phyloP scores from a whole-genome alignment of 176 grass and related monocot genomes.

The Urochloa ruziziensis region DNA sequence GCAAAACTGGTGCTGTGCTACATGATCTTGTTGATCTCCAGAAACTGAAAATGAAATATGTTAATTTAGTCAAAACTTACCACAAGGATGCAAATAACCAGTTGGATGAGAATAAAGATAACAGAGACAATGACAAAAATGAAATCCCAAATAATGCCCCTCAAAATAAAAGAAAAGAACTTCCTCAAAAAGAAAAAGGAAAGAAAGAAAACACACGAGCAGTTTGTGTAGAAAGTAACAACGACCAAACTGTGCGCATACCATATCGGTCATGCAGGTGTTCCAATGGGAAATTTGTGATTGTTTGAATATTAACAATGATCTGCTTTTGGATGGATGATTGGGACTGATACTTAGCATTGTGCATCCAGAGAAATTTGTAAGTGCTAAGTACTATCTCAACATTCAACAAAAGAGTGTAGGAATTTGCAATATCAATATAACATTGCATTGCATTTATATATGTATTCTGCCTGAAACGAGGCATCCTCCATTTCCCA shows the following conservation, averaged over 20 bases:
- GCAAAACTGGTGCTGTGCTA: constrained; percentile 33
- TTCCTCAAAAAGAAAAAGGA: no score
- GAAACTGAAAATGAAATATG: constrained; percentile 40
- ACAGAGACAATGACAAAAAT: neutral
- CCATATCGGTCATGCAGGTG: no score
- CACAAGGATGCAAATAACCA: constrained; percentile 9
- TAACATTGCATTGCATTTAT: neutral
- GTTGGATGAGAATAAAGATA: constrained; percentile 32
- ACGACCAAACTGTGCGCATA: no score
- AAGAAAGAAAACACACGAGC: neutral
- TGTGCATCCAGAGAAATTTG: neutral
- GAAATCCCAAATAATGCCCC: neutral
- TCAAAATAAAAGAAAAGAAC: neutral
- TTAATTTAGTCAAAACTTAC: constrained; percentile 15
- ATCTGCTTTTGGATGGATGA: neutral
- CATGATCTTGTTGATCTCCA: constrained; percentile 43
- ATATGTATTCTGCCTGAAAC: neutral
- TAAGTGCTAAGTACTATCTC: neutral
- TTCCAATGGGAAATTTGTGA: neutral
- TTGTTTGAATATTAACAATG: neutral
- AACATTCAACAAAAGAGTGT: neutral
- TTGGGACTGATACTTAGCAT: neutral
- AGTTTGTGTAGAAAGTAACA: neutral
- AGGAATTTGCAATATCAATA: neutral
- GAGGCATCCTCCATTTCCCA: neutral